Percentiles rank a stretch among this genome's conserved stretches.
Conservation (phyloP, 805 yeast genomes). For the Candida silvatica region DNA sequence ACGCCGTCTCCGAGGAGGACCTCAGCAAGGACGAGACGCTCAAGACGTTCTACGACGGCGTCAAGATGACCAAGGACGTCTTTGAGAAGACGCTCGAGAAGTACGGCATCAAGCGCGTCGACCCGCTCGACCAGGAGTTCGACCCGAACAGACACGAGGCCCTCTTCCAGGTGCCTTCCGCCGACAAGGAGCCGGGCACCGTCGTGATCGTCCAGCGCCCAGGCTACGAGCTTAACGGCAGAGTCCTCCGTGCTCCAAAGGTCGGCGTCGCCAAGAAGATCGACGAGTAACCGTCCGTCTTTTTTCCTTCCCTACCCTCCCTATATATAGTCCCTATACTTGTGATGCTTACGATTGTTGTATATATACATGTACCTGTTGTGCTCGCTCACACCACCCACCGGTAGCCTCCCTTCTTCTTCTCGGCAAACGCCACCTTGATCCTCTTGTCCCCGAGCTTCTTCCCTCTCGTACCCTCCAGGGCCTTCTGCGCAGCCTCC, state of each 20-base stretch:
- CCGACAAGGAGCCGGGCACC: slow-evolving; percentile 86
- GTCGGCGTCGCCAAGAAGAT: slow-evolving; percentile 77
- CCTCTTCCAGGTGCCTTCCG: slow-evolving; percentile 77
- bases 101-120: slow-evolving; percentile 75
- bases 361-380: neutral
- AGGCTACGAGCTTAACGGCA: slow-evolving; percentile 77
- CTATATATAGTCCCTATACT: slow-evolving; percentile 5
- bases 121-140: slow-evolving; percentile 77
- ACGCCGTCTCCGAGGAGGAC: slow-evolving; percentile 59
- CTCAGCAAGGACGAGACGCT: slow-evolving; percentile 53
- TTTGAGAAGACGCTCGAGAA: slow-evolving; percentile 74
- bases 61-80: slow-evolving; percentile 79
- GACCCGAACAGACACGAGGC: slow-evolving; percentile 95
- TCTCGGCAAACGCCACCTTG: slow-evolving; percentile 19
- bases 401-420: slow-evolving; percentile 14
- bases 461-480: slow-evolving; percentile 31
- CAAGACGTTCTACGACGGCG: slow-evolving; percentile 76
- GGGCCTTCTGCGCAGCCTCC: slow-evolving; percentile 37
- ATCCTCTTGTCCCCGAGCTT: slow-evolving; percentile 39
- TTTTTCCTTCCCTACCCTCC: neutral
- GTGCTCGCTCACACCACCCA: slow-evolving; percentile 14
- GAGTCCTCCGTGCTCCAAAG: slow-evolving; percentile 92
- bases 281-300: slow-evolving; percentile 10
- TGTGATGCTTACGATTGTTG: neutral
- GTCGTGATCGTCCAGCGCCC: slow-evolving; percentile 89